Base-by-base conservation (phyloP, 345 rosid species). In the Eutrema japonicum region DNA sequence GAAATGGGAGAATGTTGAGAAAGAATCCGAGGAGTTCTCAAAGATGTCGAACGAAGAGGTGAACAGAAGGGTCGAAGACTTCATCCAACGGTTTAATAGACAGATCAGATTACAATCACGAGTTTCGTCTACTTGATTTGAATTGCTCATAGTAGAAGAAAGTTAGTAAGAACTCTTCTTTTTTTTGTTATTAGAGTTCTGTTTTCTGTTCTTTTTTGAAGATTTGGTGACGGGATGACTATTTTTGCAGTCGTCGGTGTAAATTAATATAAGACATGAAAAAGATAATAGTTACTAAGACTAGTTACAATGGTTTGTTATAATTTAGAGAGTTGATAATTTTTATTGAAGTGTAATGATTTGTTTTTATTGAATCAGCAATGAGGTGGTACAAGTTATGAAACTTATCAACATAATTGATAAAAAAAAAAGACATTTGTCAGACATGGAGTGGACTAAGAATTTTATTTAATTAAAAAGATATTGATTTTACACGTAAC, bases 21-120 rank as follows among this genome's bases (percentile, higher is more conserved):
- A 85, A 45, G 82, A 71, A 6, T 76, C 79, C 5, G 77, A 86
- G 43, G 87, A 86, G 80, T 88, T 83, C 51, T 84, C 90, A 18
- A 80, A 68, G 33, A 60, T 93, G 96, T 90, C 96, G 3, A 66
- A 85, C 50, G 96, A 90, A 60, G 98, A 93, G 59, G 57, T 90
- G 60, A 88, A 93, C 58, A 69, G 58, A 67, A 82, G 92, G 68
- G 86, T 87, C 9, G 96, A 92, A 74, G 95, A 92, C 16, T 90
- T 92, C 16, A 92, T 92, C 73, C 79, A 76, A 56, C 78, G 69
- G 54, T 86, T 82, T 77, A 89, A 85, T 64, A 82, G 68, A 73
- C 83, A 90, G 58, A 85, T 90, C 60, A 80, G 87, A 73, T 81
- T 78, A 45, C 95, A 87, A 64, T 75, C 76, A 40, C 60, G 56